Base-by-base conservation (phyloP, 352 stramenopile species). In the Phytophthora europaea region DNA sequence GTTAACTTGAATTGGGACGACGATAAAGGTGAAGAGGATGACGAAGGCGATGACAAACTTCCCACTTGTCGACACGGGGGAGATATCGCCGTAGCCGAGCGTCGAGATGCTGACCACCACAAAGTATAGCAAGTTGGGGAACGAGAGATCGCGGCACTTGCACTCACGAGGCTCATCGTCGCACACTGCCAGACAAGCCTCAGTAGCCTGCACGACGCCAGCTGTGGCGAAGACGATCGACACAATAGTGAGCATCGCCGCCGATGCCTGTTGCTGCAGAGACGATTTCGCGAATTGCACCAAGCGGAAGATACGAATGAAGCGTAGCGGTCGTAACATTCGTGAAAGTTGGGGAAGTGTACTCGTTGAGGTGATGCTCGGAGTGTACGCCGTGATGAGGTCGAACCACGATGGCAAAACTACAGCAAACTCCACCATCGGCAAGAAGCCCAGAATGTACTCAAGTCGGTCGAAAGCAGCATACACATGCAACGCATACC, bases 101-200 rank as follows among this genome's bases (percentile, higher is more conserved):
- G 90, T 96, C 3, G 88, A 94, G 36, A 96, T 95, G 36, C 87
- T 95, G n/a, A 95, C 88, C 23, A 95, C 80, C 20, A 92, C 85
- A 63, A 94, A 94, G 70, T 95, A 95, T 26, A 95, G 77, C 65
- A 92, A 84, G 58, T 95, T 83, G 33, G 92, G 78, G 66, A 91
- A 93, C 16, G 80, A 81, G 20, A 91, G 74, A 57, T 90, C 78
- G 16, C 89, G 84, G 55, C 88, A 95, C 18, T 74, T 73, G 60
- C 82, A 90, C 34, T 57, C 48, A 0, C 62, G 56, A 16, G 62
- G 36, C 2, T 87, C 72, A 6, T 58, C 60, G 16, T 69, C 57
- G 64, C 65, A 89, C 22, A 50, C 23, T 10, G 20, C 55, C 4
- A 74, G 57, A 61, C 87, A 95, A 36, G 89, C 76, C 34, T 95